Evolutionary conservation across 169 alveolate genomes (phyloP), one percentile per base, ranked within the genome.

Genomic region (Theileria parva): DNA sequence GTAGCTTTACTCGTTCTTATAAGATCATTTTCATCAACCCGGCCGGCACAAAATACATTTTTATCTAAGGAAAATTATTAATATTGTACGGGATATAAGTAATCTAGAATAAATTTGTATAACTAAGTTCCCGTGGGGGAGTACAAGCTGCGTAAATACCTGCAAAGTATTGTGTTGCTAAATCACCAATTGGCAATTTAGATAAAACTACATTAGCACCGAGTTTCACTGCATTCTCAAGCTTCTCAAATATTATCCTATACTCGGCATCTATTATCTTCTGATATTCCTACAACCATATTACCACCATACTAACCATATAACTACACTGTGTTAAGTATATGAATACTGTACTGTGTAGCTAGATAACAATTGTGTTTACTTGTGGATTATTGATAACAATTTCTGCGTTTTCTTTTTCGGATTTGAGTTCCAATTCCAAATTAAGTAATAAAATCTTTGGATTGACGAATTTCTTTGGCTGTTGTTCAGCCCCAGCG

Each of bases 121-220:
- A n/a, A n/a, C n/a, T n/a, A n/a, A n/a, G n/a, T n/a, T n/a, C n/a
- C n/a, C n/a, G n/a, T n/a, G n/a, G n/a, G n/a, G n/a, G n/a, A n/a
- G n/a, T 32, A 5, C 37, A 32, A 32, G 37, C 37, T 32, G 8
- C 37, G 37, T 32, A 32, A 32, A 32, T 1, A 70, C 94, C 99
- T n/a, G 99, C 99, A 86, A 98, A 98, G 85, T 94, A 98, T 89
- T 98, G 98, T 19, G 99, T 97, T n/a, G 99, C 99, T 13, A 98
- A 85, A 87, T 98, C 99, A 30, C 99, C 99, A 51, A 98, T 97
- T 2, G 99, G 99, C 39, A 97, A 96, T 79, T 96, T 95, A 17
- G 98, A 95, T 37, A 98, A 88, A 59, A 98, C 99, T 3, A 95
- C 96, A 75, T 96, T 86, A 2, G 98, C 97, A 28, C 99, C 99